Conservation (phyloP, 768 basidiomycete genomes). For the Xanthoconium stramineum region DNA sequence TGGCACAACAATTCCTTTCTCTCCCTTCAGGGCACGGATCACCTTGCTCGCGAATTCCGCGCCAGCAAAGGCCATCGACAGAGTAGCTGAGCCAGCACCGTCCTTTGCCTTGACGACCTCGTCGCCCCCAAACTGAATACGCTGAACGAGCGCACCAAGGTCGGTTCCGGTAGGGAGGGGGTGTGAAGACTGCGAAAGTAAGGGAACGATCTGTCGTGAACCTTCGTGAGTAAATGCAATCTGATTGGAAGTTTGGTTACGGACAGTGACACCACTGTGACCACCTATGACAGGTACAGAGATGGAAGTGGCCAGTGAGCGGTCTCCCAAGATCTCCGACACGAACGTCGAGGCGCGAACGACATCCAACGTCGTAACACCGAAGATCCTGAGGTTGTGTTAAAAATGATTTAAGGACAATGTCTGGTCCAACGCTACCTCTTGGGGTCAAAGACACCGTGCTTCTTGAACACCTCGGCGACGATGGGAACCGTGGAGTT, state of each 20-base stretch:
- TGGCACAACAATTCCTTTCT: slow-evolving; percentile 82
- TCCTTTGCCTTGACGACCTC: slow-evolving; percentile 99
- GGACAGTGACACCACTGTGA: slow-evolving; percentile 86
- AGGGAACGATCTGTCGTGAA: slow-evolving; percentile 72
- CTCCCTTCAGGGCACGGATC: slow-evolving; percentile 80
- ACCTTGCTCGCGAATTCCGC: slow-evolving; percentile 85
- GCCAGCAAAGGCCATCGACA: slow-evolving; percentile 95
- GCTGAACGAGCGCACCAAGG: slow-evolving; percentile 65
- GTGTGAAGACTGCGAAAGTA: slow-evolving; percentile 87
- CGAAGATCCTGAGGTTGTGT: slow-evolving; percentile 67
- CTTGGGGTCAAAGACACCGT: slow-evolving; percentile 88
- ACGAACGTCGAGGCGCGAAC: slow-evolving; percentile 98
- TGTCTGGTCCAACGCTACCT: slow-evolving; percentile 44
- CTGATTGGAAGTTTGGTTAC: slow-evolving; percentile 19
- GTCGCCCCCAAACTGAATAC: slow-evolving; percentile 94
- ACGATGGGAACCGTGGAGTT: slow-evolving; percentile 99
- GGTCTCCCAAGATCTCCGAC: slow-evolving; percentile 68
- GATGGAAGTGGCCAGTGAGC: slow-evolving; percentile 56
- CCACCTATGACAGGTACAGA: slow-evolving; percentile 92
- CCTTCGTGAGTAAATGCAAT: slow-evolving; percentile 7
- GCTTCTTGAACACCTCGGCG: slow-evolving; percentile 92
- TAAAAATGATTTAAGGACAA: not conserved
- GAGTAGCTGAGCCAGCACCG: slow-evolving; percentile 86
- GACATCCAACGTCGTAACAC: slow-evolving; percentile 97
- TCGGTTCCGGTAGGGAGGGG: slow-evolving; percentile 58